Conservation (phyloP, 169 alveolate genomes). For the Eimeria maxima region DNA sequence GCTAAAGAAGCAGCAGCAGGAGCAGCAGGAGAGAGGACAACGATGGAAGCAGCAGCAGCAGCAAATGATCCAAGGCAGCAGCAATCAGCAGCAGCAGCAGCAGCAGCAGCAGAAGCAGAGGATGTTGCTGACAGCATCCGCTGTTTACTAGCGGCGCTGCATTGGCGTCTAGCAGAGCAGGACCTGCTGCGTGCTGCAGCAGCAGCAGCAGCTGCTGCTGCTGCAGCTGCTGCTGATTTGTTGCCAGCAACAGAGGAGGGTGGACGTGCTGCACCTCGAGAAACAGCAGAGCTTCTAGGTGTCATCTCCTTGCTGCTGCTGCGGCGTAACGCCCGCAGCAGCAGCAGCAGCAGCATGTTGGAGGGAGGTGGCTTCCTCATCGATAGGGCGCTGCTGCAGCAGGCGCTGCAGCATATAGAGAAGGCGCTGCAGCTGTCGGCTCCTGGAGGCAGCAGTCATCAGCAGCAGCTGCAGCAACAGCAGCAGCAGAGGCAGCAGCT, state of each 20-base stretch:
- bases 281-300: slow-evolving; percentile 53
- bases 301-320: slow-evolving; percentile 37
- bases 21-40: slow-evolving; percentile 18
- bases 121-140: slow-evolving; percentile 28
- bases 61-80: not conserved
- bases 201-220: slow-evolving; percentile 28
- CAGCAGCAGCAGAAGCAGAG: slow-evolving; percentile 55
- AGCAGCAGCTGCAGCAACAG: slow-evolving; percentile 33
- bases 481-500: slow-evolving; percentile 47
- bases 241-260: not conserved
- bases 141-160: slow-evolving; percentile 1
- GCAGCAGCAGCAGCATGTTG: slow-evolving; percentile 43
- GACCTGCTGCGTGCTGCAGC: slow-evolving; percentile 55
- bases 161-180: slow-evolving; percentile 36
- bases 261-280: not conserved
- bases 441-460: not conserved
- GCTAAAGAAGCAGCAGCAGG: slow-evolving; percentile 52
- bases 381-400: slow-evolving; percentile 53
- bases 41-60: slow-evolving; percentile 42
- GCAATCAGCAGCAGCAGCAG: slow-evolving; percentile 66
- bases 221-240: slow-evolving; percentile 41
- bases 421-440: slow-evolving; percentile 54
- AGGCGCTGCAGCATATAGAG: slow-evolving; percentile 62
- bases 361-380: not conserved
- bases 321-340: slow-evolving; percentile 25